Evolutionary conservation across 225 moss, liverwort and hornwort genomes (phyloP).

Genomic region (Sphagnum tenellum): DNA sequence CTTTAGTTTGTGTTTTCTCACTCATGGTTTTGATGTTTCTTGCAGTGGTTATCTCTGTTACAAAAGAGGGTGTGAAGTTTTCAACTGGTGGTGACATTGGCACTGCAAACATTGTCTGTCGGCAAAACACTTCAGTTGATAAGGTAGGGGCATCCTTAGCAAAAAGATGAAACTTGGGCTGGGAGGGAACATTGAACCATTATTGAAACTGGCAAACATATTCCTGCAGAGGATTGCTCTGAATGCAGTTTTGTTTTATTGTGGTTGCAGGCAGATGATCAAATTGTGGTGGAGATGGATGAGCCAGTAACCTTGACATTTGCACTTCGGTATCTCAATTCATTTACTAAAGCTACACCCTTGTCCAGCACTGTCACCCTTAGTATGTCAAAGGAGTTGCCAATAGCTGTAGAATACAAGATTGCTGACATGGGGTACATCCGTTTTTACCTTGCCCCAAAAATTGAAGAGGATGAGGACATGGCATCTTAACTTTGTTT

Average conservation of each 20-base stretch:
- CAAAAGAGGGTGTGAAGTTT: slow-evolving; percentile 94
- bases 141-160: slow-evolving; percentile 24
- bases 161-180: too few relatives aligned
- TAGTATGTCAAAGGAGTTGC: slow-evolving; percentile 97
- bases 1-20: too few relatives aligned
- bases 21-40: background rate
- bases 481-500: slow-evolving; percentile 14
- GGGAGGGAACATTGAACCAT: too few relatives aligned
- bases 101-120: slow-evolving; percentile 78
- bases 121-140: slow-evolving; percentile 85
- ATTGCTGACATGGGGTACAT: slow-evolving; percentile 94
- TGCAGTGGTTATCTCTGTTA: slow-evolving; percentile 86
- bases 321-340: slow-evolving; percentile 85
- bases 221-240: too few relatives aligned
- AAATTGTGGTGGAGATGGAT: slow-evolving; percentile 90
- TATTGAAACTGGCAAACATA: too few relatives aligned
- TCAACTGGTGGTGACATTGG: slow-evolving; percentile 88
- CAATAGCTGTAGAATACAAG: slow-evolving; percentile 93
- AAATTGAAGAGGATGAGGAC: slow-evolving; percentile 96
- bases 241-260: too few relatives aligned
- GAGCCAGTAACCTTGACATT: slow-evolving; percentile 83
- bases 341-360: slow-evolving; percentile 81
- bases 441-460: slow-evolving; percentile 80
- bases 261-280: slow-evolving; percentile 54
- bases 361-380: slow-evolving; percentile 79